These are phyloP conservation scores for Fusarium begoniae DNA, from an alignment of 2,329 filamentous ascomycete species.

Conservation along the genomic window DNA sequence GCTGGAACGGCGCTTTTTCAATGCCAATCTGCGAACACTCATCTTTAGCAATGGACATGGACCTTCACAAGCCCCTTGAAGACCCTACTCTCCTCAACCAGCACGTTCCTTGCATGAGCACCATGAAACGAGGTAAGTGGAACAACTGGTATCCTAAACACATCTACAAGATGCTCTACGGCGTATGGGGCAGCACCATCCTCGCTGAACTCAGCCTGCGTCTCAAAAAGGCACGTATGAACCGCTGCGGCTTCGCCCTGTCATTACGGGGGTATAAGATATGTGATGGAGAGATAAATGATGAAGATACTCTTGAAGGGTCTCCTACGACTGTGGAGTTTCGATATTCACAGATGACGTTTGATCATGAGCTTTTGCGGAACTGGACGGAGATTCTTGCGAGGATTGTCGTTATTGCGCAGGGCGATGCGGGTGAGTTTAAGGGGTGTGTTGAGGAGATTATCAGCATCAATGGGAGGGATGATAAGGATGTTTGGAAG, in stretches of 20 bases:
- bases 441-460: background rate
- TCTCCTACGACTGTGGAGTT: conserved; percentile 39
- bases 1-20: background rate
- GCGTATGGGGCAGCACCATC: conserved; percentile 19
- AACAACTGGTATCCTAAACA: background rate
- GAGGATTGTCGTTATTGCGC: conserved; percentile 25
- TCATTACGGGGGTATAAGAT: background rate
- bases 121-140: conserved; percentile 1
- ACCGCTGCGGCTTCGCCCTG: conserved; percentile 6
- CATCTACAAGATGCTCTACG: background rate
- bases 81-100: background rate
- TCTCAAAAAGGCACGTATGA: accelerated
- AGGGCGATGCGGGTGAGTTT: background rate
- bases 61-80: background rate
- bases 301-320: background rate
- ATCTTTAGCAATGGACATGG: background rate
- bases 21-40: background rate
- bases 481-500: conserved; percentile 8
- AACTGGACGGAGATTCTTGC: conserved; percentile 36
- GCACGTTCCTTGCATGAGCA: background rate
- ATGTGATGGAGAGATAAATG: background rate
- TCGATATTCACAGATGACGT: conserved; percentile 41
- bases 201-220: background rate
- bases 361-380: conserved; percentile 31
- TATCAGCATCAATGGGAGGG: background rate